Base-by-base conservation (phyloP, 306 rosid species). In the Alnus rubra region DNA sequence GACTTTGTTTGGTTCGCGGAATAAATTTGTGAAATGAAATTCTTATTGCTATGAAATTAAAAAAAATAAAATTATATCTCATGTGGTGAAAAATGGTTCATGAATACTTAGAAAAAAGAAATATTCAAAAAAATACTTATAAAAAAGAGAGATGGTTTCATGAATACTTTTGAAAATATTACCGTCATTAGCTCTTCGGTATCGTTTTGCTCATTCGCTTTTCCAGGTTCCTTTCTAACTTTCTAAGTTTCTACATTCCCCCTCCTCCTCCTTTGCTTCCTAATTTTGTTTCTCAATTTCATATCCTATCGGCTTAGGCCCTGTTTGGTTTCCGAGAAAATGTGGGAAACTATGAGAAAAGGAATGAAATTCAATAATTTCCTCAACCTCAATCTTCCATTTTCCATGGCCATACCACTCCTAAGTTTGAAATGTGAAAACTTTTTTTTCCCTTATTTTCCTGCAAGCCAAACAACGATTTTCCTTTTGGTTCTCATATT, bases 171-270 rank as follows among this genome's bases (percentile, higher is more conserved):
- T 45, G 9, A 45, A 5, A 45, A 9, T 45, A 45, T 9, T 5
- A 5, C 9, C 7, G 9, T 45, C 49, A 45, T 23, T 23, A 23
- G 68, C 68, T 74, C 77, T 79, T 77, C 82, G 82, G 37, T 77
- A 77, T 79, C 82, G 82, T 79, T 79, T 78, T 78, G 76, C 70
- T 55, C 39, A 47, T 71, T 71, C 64, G 45, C 28, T 39, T 28
- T 53, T 28, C 63, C 77, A 58, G 72, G 72, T 58, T 58, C 14
- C 56, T 33, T 67, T 23, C n/a, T n/a, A n/a, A 23, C 0, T 23
- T 23, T 23, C 28, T 23, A 23, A 48, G 11, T 39, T 47, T 33
- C 37, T 39, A 62, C 30, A 9, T 76, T 39, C 4, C 48, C 23
- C 19, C n/a, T 9, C n/a, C 28, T 30, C n/a, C 37, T 33, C 19